A percentile compares a stretch with the other conserved stretches of the same genome.
Conservation (phyloP, 2,329 filamentous ascomycete genomes). For the Diaporthe sp. region DNA sequence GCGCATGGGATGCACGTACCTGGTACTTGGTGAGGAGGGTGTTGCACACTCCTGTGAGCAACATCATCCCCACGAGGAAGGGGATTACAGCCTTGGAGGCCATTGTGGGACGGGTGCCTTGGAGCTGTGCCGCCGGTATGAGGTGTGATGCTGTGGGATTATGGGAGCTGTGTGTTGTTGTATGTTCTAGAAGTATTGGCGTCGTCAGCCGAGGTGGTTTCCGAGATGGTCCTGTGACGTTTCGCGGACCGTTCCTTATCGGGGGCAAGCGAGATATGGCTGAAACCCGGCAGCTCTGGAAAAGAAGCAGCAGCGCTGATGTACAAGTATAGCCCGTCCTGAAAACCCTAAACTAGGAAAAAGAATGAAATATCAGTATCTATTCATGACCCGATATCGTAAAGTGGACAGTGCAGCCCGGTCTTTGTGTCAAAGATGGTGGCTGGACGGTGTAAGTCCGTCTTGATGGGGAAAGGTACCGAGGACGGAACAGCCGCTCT, state of each 20-base stretch:
- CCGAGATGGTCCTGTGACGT: slow-evolving; percentile 35
- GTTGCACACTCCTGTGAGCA: slow-evolving; percentile 95
- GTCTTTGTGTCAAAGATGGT: slow-evolving; percentile 25
- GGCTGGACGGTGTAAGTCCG: slow-evolving; percentile 21
- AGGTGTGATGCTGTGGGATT: background rate
- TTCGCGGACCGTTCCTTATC: slow-evolving; percentile 32
- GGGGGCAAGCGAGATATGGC: slow-evolving; percentile 32
- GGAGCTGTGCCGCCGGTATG: background rate
- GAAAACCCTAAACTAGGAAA: background rate
- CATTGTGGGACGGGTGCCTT: slow-evolving; percentile 64
- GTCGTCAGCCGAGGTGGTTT: slow-evolving; percentile 30
- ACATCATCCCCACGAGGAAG: slow-evolving; percentile 94
- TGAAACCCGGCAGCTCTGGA: slow-evolving; percentile 12
- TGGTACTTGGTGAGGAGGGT: slow-evolving; percentile 98
- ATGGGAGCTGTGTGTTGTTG: slow-evolving; percentile 15
- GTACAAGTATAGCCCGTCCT: background rate
- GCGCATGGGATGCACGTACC: slow-evolving; percentile 62
- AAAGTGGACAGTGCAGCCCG: slow-evolving; percentile 27
- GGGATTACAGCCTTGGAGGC: slow-evolving; percentile 80
- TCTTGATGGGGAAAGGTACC: background rate
- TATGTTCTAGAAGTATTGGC: background rate
- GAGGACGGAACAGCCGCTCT: slow-evolving; percentile 1
- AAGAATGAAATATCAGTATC: background rate
- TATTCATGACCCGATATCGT: slow-evolving; percentile 40
- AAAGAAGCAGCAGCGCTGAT: background rate